Percentiles rank a stretch among this genome's conserved stretches.
These are phyloP conservation scores for Perkinsus chesapeaki DNA, from an alignment of 169 alveolate genomes.

Conservation along the genomic window DNA sequence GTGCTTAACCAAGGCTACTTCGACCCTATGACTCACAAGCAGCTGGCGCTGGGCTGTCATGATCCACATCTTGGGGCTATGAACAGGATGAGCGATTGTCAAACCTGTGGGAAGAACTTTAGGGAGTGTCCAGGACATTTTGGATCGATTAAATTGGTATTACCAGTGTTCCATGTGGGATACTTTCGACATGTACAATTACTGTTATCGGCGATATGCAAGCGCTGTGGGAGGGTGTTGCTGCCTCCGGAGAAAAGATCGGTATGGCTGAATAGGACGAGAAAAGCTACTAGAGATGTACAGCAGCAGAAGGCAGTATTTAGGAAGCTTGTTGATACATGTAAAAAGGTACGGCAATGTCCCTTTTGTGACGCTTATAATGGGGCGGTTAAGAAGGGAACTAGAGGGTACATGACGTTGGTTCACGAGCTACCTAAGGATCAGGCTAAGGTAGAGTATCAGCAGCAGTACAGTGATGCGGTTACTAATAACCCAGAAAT, in stretches of 20 bases:
- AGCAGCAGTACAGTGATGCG: neutral
- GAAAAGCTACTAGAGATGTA: slow-evolving; percentile 27
- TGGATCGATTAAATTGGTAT: slow-evolving; percentile 82
- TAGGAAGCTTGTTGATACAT: slow-evolving; percentile 60
- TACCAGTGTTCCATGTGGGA: slow-evolving; percentile 98
- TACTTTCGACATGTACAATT: slow-evolving; percentile 84
- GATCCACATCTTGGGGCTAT: slow-evolving; percentile 19
- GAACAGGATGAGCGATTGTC: slow-evolving; percentile 52
- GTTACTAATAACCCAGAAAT: neutral
- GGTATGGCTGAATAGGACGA: slow-evolving; percentile 45
- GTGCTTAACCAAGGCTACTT: neutral
- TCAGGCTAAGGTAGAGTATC: neutral
- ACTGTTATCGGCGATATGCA: slow-evolving; percentile 82
- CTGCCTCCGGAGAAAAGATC: slow-evolving; percentile 63
- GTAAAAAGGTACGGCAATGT: slow-evolving; percentile 63
- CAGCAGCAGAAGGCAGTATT: slow-evolving; percentile 51
- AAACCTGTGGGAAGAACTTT: slow-evolving; percentile 74
- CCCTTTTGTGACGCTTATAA: slow-evolving; percentile 68
- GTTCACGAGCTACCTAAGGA: neutral
- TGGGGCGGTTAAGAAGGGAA: slow-evolving; percentile 62
- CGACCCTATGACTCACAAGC: neutral
- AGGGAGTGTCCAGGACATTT: slow-evolving; percentile 96
- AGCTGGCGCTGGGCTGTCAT: neutral
- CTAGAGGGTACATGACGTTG: slow-evolving; percentile 51
- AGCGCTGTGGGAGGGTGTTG: slow-evolving; percentile 77